phyloP scores from a whole-genome alignment of 345 rosid species.

The Hypericum androsaemum region DNA sequence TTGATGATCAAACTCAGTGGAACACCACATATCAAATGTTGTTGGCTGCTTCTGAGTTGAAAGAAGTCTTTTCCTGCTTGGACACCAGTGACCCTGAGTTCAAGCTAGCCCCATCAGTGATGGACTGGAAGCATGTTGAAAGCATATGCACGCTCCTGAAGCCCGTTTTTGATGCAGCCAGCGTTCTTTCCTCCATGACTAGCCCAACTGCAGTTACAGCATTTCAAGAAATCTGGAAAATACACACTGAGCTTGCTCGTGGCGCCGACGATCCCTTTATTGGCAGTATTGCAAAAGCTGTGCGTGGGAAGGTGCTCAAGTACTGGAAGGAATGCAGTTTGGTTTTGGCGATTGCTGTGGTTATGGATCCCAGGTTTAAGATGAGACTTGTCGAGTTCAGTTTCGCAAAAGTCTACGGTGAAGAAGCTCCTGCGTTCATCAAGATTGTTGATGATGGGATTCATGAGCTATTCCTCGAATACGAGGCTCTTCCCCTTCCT shows the following conservation, averaged over 20 bases:
- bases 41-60: slow-evolving; percentile 68
- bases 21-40: slow-evolving; percentile 78
- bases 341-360: slow-evolving; percentile 72
- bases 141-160: slow-evolving; percentile 55
- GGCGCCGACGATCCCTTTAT: slow-evolving; percentile 54
- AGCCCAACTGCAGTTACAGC: slow-evolving; percentile 48
- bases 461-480: slow-evolving; percentile 73
- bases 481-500: slow-evolving; percentile 60
- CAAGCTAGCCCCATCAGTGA: slow-evolving; percentile 58
- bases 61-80: slow-evolving; percentile 84
- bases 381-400: slow-evolving; percentile 95
- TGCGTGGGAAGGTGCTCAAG: slow-evolving; percentile 57
- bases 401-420: slow-evolving; percentile 72
- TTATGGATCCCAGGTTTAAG: slow-evolving; percentile 97
- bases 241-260: slow-evolving; percentile 61
- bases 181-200: slow-evolving; percentile 34
- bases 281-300: slow-evolving; percentile 34
- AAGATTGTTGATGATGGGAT: slow-evolving; percentile 73
- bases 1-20: slow-evolving; percentile 78
- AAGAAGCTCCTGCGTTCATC: slow-evolving; percentile 50
- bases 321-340: slow-evolving; percentile 84
- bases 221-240: slow-evolving; percentile 87
- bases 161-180: slow-evolving; percentile 67
- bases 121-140: slow-evolving; percentile 70
- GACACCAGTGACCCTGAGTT: slow-evolving; percentile 75